Evolutionary conservation across 768 basidiomycete species (phyloP).

Genomic region (Termitomyces eurrhizus): DNA sequence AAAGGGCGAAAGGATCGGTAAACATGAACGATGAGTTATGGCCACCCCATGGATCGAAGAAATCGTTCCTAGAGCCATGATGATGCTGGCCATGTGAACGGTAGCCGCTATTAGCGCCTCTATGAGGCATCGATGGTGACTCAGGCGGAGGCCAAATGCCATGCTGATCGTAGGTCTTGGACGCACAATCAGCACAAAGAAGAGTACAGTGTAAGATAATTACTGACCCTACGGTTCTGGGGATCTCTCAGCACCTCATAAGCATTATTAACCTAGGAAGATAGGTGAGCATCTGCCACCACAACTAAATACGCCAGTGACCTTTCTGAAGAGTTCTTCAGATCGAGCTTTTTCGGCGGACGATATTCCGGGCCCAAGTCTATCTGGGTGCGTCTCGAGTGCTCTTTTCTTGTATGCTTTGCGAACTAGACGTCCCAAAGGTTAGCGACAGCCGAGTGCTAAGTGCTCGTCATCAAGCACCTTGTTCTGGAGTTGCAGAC

Average conservation of each 20-base stretch:
- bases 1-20: constrained; percentile 73
- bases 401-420: constrained; percentile 77
- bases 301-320: constrained; percentile 10
- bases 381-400: constrained; percentile 72
- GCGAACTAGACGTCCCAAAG: constrained; percentile 43
- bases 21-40: constrained; percentile 43
- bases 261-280: constrained; percentile 62
- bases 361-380: constrained; percentile 54
- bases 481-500: constrained; percentile 59
- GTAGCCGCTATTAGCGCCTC: constrained; percentile 6
- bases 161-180: constrained; percentile 61
- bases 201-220: background rate
- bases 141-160: constrained; percentile 73
- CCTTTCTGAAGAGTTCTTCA: constrained; percentile 52
- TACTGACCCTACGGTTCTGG: constrained; percentile 50
- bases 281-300: background rate
- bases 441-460: background rate
- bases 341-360: constrained; percentile 52
- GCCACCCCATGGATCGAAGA: constrained; percentile 32
- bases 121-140: constrained; percentile 13
- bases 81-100: constrained; percentile 20
- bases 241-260: constrained; percentile 71
- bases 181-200: background rate
- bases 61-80: constrained; percentile 22
- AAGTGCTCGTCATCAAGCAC: constrained; percentile 39